These are phyloP conservation scores for Paracoccidioides lutzii DNA, from an alignment of 2,329 filamentous ascomycete species.

Conservation along the genomic window DNA sequence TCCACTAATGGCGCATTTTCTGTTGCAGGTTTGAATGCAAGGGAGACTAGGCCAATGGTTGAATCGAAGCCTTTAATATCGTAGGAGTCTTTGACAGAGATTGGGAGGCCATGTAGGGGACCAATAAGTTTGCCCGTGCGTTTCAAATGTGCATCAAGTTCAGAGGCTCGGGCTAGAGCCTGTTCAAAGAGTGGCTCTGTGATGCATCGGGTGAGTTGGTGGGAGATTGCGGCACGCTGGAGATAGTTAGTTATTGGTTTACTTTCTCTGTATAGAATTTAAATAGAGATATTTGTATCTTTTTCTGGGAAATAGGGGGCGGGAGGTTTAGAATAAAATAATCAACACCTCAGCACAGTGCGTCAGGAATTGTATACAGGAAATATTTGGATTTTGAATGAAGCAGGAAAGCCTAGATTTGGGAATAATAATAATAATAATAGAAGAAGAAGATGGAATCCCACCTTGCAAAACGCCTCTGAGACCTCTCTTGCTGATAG, in stretches of 20 bases:
- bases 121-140: constrained; percentile 35
- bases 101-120: constrained; percentile 50
- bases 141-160: constrained; percentile 35
- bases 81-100: constrained; percentile 40
- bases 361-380: background rate
- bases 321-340: constrained; percentile 8
- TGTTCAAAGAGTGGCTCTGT: constrained; percentile 41
- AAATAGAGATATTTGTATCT: background rate
- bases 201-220: constrained; percentile 36
- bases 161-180: constrained; percentile 37
- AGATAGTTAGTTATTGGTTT: background rate
- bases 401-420: background rate
- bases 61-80: constrained; percentile 39
- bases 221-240: constrained; percentile 27
- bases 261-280: background rate
- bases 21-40: constrained; percentile 46
- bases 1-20: constrained; percentile 46
- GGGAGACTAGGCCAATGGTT: constrained; percentile 45
- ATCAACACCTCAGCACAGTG: constrained; percentile 6
- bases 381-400: background rate
- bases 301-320: background rate
- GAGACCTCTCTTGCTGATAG: constrained; percentile 35
- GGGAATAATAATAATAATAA: background rate
- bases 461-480: constrained; percentile 42
- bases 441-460: background rate